Evolutionary conservation across 1,284 basidiomycete genomes (phyloP), one percentile per base, ranked within the genome.

Genomic region (Lignosus rhinocerotis): DNA sequence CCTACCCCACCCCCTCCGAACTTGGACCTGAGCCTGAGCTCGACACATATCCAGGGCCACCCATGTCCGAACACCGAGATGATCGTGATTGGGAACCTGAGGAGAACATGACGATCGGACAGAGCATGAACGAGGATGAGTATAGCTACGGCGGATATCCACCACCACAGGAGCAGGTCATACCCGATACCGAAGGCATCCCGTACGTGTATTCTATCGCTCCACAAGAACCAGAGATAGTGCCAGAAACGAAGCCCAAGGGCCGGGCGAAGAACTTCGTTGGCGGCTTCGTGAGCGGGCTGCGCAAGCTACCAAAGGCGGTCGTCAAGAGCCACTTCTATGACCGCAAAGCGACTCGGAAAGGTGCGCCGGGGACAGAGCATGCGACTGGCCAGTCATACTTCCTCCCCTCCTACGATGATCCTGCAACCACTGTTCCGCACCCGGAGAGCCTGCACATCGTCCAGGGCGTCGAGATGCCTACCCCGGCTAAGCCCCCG

Each of bases 261-360:
- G 51, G 63, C 7, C 55, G 46, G 42, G 61, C 56, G 51, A 65
- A 51, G 46, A 56, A 55, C 16, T 73, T 73, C 49, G 72, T 75
- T 1, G 73, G 73, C n/a, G 73, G 73, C 0, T 75, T 75, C 55
- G 61, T 73, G 4, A 54, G 64, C 1, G 56, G 64, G 9, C 57
- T 74, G 51, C 67, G 59, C 58, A 68, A 59, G 46, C 53, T 73
- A 6, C 72, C 73, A 0, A 64, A 58, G 42, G 67, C 61, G 2
- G 59, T 73, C 58, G 58, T 57, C 30, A 67, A 66, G 51, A 65
- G 64, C 25, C 54, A 63, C 21, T 16, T 59, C 33, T 60, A 61
- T 36, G 68, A 67, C 43, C 62, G 60, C 51, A 56, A 60, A 47
- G 47, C 62, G 17, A 56, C 60, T 36, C 55, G 59, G 46, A 65